Conservation (phyloP, 345 rosid genomes). For the Populus davidiana region DNA sequence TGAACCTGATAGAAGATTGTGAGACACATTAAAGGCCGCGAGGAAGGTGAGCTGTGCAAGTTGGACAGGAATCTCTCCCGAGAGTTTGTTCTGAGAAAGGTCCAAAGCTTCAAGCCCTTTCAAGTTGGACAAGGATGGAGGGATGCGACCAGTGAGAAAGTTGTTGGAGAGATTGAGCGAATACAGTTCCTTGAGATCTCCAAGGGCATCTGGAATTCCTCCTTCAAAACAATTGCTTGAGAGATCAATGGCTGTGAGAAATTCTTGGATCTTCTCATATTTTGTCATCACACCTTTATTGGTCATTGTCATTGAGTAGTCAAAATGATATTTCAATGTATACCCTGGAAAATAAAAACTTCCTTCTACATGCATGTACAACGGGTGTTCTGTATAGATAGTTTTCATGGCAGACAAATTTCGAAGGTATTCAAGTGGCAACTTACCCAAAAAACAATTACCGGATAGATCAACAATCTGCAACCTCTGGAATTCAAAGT, state of each 20-base stretch:
- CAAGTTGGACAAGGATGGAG: no score
- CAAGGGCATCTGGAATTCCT: conserved; percentile 47
- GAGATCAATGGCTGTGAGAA: conserved; percentile 14
- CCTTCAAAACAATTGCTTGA: conserved; percentile 53
- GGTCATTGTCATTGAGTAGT: not conserved
- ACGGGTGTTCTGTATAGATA: no score
- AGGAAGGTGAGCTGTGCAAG: no score
- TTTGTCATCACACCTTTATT: not conserved
- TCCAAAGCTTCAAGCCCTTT: no score
- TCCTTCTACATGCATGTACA: no score
- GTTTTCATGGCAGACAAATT: not conserved
- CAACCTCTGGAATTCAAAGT: not conserved
- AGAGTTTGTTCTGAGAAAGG: no score
- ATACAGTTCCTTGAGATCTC: conserved; percentile 52
- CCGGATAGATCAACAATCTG: not conserved
- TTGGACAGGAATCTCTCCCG: no score
- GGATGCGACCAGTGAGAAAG: no score
- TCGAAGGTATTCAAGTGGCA: not conserved
- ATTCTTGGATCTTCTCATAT: not conserved
- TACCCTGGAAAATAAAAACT: not conserved
- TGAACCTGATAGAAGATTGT: no score
- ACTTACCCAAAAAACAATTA: not conserved
- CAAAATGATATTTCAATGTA: fast-evolving
- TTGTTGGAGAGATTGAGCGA: not conserved
- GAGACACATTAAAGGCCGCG: no score